Conservation (phyloP, 1,284 basidiomycete genomes). For the Cryptococcus sp. region DNA sequence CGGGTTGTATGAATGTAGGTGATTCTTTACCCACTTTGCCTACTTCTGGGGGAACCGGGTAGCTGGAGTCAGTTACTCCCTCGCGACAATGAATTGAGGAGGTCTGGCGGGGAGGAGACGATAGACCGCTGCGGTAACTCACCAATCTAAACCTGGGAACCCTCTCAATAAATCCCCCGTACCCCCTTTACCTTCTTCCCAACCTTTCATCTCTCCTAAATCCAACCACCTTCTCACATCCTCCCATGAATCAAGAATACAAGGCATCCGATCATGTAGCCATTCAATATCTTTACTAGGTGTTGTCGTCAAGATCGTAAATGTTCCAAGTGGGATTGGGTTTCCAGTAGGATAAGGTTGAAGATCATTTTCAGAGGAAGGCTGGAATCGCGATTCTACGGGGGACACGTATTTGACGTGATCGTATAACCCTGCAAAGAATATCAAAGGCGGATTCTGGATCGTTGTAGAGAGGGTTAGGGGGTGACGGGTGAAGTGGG, state of each 20-base stretch:
- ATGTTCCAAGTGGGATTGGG: conserved; percentile 66
- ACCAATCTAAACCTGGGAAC: conserved; percentile 71
- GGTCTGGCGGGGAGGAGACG: background rate
- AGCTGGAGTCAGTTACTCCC: conserved; percentile 53
- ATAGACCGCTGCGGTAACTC: conserved; percentile 20
- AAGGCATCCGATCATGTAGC: conserved; percentile 90
- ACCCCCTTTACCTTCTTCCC: conserved; percentile 52
- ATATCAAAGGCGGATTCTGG: conserved; percentile 61
- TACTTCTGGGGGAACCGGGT: conserved; percentile 82
- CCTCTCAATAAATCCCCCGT: conserved; percentile 60
- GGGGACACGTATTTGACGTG: conserved; percentile 54
- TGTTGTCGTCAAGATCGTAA: conserved; percentile 81
- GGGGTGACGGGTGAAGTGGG: conserved; percentile 69
- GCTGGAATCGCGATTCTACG: conserved; percentile 21
- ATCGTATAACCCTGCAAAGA: conserved; percentile 86
- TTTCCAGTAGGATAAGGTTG: conserved; percentile 50
- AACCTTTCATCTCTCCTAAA: conserved; percentile 61
- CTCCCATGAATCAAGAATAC: conserved; percentile 64
- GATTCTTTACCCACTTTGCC: conserved; percentile 86
- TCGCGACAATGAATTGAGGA: background rate
- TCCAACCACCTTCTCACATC: conserved; percentile 76
- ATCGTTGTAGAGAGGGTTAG: conserved; percentile 10
- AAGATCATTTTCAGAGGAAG: conserved; percentile 3
- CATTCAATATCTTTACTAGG: conserved; percentile 65
- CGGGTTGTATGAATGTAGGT: conserved; percentile 72